phyloP scores from a whole-genome alignment of 192 early-diverging fungal genomes.

The Pilaira anomala region DNA sequence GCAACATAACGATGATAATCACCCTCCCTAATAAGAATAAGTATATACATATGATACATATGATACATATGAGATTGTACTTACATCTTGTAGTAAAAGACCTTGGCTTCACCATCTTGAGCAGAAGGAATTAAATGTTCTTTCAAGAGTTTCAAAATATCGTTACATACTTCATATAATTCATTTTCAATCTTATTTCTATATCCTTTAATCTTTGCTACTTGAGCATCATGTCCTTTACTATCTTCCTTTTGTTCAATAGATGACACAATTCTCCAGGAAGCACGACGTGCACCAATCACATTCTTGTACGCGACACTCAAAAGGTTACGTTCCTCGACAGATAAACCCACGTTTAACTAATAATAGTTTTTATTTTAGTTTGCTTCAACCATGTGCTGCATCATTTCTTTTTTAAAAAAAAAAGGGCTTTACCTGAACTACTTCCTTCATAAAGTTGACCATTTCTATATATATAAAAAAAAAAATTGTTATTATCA shows the following conservation, averaged over 20 bases:
- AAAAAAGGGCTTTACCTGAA: slow-evolving; percentile 32
- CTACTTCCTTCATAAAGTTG: slow-evolving; percentile 70
- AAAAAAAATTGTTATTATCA: neutral
- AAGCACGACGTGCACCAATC: slow-evolving; percentile 94
- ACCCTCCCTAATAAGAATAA: slow-evolving; percentile 69
- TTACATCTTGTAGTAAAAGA: slow-evolving; percentile 99
- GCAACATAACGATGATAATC: slow-evolving; percentile 99
- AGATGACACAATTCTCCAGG: slow-evolving; percentile 96
- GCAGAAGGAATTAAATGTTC: slow-evolving; percentile 86
- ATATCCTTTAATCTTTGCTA: slow-evolving; percentile 89
- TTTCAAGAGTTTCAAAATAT: slow-evolving; percentile 90
- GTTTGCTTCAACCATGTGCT: too few species aligned
- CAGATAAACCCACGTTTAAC: slow-evolving; percentile 45
- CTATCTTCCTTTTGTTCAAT: slow-evolving; percentile 95
- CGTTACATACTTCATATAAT: slow-evolving; percentile 89
- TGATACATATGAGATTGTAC: slow-evolving; percentile 21
- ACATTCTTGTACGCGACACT: slow-evolving; percentile 99
- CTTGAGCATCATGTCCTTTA: slow-evolving; percentile 82
- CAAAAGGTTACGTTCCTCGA: slow-evolving; percentile 97
- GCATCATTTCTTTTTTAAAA: too few species aligned
- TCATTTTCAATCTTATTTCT: slow-evolving; percentile 92
- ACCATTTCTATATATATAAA: slow-evolving; percentile 65
- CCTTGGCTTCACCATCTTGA: slow-evolving; percentile 91
- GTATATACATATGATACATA: slow-evolving; percentile 28
- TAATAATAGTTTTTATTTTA: neutral